Evolutionary conservation across 2,329 filamentous ascomycete species (phyloP).

Genomic region (Lachnellula arida): DNA sequence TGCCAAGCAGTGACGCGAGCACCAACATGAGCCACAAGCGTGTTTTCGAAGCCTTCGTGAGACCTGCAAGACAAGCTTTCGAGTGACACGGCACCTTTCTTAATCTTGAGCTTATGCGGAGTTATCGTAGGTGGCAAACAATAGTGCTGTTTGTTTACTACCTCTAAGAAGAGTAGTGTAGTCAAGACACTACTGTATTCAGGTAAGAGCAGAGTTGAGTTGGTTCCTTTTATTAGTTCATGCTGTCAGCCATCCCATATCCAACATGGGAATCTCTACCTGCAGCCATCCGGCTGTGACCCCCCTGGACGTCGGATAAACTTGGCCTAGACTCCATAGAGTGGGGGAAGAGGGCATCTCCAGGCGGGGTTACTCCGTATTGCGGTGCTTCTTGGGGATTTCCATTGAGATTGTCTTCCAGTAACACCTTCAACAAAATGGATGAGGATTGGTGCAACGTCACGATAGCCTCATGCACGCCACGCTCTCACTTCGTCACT

Average conservation of each 20-base stretch:
- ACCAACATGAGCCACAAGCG: constrained; percentile 1
- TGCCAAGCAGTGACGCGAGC: constrained; percentile 2
- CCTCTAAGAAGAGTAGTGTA: neutral
- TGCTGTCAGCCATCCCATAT: neutral
- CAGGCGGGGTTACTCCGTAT: neutral
- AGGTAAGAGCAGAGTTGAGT: neutral
- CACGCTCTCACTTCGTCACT: neutral
- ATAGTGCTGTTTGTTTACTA: neutral
- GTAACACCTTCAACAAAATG: too few species aligned
- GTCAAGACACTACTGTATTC: neutral
- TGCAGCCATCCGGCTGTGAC: neutral
- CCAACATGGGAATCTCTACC: neutral
- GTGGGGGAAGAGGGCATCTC: neutral
- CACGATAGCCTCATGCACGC: neutral
- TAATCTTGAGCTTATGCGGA: neutral
- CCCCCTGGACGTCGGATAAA: neutral
- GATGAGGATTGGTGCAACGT: neutral
- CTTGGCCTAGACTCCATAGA: neutral
- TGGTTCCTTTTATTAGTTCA: neutral
- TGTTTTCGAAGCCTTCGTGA: neutral
- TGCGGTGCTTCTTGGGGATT: neutral
- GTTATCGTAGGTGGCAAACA: neutral
- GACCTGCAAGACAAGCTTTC: constrained; percentile 6
- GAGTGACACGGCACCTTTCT: constrained; percentile 4
- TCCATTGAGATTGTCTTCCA: too few species aligned